phyloP scores from a whole-genome alignment of 371 early-diverging fungal genomes.

The Nematocida ironsii region DNA sequence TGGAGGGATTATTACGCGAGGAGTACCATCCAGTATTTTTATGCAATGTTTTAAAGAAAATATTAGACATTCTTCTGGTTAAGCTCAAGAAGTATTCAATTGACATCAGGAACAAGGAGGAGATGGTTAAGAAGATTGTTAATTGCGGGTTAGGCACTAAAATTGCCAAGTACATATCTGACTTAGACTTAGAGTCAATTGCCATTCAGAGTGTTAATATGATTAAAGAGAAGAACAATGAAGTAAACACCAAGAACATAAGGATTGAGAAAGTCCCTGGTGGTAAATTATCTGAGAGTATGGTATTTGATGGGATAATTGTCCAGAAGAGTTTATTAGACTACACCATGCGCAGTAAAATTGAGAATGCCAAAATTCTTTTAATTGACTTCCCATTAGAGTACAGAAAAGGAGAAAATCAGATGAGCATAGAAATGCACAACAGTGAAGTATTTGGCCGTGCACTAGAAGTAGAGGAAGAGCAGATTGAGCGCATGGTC shows the following conservation, averaged over 20 bases:
- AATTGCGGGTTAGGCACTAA: conserved; percentile 90
- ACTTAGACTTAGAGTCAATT: conserved; percentile 92
- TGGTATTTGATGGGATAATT: conserved; percentile 95
- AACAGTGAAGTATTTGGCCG: conserved; percentile 90
- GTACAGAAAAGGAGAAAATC: conserved; percentile 99
- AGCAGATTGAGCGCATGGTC: conserved; percentile 90
- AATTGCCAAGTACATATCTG: conserved; percentile 86
- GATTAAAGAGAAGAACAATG: conserved; percentile 76
- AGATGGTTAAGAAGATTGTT: conserved; percentile 76
- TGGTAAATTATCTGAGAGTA: conserved; percentile 86
- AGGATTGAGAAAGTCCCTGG: conserved; percentile 94
- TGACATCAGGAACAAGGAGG: conserved; percentile 73
- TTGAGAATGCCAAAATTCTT: conserved; percentile 93
- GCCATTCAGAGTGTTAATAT: conserved; percentile 89
- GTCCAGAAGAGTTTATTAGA: conserved; percentile 98
- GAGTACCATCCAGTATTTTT: conserved; percentile 95
- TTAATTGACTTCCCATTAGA: conserved; percentile 97
- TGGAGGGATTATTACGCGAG: conserved; percentile 74
- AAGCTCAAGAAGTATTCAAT: conserved; percentile 44
- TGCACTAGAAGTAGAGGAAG: conserved; percentile 95
- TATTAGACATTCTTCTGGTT: conserved; percentile 27
- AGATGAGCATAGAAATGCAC: conserved; percentile 94
- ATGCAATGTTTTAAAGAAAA: conserved; percentile 75
- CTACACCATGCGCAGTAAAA: conserved; percentile 94
- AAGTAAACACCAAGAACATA: conserved; percentile 90